phyloP scores from a whole-genome alignment of 2,329 filamentous ascomycete genomes.

The Neoascochyta sp. region DNA sequence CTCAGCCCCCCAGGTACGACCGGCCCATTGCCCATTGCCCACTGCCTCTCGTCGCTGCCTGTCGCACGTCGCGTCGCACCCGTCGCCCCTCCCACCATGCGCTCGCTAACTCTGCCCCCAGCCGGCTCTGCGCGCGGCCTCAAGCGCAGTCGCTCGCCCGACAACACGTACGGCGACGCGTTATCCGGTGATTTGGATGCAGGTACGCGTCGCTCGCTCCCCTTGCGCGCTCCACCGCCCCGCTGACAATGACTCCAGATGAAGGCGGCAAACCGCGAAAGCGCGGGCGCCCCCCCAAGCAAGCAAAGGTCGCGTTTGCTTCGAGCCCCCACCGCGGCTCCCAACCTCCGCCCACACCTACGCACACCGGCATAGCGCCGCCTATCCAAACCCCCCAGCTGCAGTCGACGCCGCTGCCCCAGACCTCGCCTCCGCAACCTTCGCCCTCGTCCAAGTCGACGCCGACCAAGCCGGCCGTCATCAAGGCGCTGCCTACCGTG shows the following conservation, averaged over 20 bases:
- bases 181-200: conserved; percentile 30
- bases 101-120: conserved; percentile 25
- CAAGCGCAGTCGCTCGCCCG: conserved; percentile 43
- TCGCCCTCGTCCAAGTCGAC: conserved; percentile 69
- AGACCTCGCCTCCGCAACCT: conserved; percentile 54
- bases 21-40: too few species aligned
- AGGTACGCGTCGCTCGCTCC: conserved; percentile 27
- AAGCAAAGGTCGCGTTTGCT: conserved; percentile 47
- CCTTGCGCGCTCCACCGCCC: neutral
- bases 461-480: conserved; percentile 69
- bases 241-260: conserved; percentile 13
- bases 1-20: conserved; percentile 38
- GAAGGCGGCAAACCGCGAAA: conserved; percentile 38
- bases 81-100: conserved; percentile 19
- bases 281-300: conserved; percentile 59
- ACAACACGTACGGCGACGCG: conserved; percentile 35
- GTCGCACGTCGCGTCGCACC: conserved; percentile 29
- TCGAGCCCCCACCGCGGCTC: conserved; percentile 56
- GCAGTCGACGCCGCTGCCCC: conserved; percentile 49
- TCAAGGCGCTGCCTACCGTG: conserved; percentile 94
- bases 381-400: conserved; percentile 53
- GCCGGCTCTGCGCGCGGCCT: conserved; percentile 33
- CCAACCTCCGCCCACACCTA: conserved; percentile 45
- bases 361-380: conserved; percentile 50
- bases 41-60: conserved; percentile 3